A percentile compares a stretch with the other conserved stretches of the same genome.
Evolutionary conservation across 306 rosid genomes (phyloP).

Genomic region (Dalbergia cultrata): DNA sequence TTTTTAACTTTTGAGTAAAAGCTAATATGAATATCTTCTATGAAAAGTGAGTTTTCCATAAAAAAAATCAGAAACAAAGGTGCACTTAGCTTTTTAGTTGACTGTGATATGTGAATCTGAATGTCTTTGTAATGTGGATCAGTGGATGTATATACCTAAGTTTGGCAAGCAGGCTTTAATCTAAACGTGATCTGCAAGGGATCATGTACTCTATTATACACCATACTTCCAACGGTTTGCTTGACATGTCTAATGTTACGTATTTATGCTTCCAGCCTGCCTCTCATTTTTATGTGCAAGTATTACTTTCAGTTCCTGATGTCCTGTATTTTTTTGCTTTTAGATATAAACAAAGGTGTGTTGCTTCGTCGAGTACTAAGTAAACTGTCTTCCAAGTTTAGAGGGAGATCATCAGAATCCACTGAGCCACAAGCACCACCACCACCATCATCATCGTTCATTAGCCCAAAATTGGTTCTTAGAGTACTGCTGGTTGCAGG

Average conservation of each 20-base stretch:
- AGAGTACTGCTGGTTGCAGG: conserved; percentile 71
- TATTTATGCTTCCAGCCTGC: neutral
- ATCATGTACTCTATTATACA: neutral
- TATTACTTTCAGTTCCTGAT: conserved; percentile 37
- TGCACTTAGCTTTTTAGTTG: neutral
- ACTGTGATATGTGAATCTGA: conserved; percentile 17
- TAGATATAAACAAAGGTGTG: conserved; percentile 57
- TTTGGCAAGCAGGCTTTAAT: neutral
- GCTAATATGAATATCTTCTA: too few species aligned
- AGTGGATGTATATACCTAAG: neutral
- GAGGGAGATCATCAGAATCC: conserved; percentile 61
- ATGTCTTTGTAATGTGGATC: neutral
- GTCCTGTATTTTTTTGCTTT: conserved; percentile 44
- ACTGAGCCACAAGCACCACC: conserved; percentile 47
- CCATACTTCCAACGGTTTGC: neutral
- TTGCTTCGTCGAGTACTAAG: conserved; percentile 50
- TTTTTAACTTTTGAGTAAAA: too few species aligned
- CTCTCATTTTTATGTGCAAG: neutral
- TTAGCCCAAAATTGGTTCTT: conserved; percentile 61
- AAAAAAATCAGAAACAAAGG: too few species aligned
- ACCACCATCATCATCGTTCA: conserved; percentile 50
- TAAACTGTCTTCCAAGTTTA: conserved; percentile 64
- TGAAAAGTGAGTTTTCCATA: too few species aligned
- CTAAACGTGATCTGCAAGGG: neutral
- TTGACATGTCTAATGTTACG: neutral